Conservation (phyloP, 352 stramenopile genomes). For the Globisporangium solare region DNA sequence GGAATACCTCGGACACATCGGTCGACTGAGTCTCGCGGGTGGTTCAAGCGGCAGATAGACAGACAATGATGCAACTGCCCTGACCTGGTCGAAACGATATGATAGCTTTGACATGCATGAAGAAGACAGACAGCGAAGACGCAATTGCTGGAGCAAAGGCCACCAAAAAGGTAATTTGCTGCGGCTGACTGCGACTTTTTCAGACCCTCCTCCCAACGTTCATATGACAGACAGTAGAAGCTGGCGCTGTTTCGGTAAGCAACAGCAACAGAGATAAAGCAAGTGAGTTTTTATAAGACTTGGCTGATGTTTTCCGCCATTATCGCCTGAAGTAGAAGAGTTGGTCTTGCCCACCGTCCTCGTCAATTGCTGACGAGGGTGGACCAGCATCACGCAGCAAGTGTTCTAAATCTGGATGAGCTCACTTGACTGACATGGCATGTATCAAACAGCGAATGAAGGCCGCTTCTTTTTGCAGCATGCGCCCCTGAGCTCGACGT, state of each 20-base stretch:
- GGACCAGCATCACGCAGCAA: too few relatives aligned
- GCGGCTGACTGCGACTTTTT: not conserved
- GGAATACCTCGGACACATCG: conserved; percentile 94
- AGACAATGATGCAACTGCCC: conserved; percentile 28
- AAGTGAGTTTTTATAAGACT: not conserved
- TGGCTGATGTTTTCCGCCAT: not conserved
- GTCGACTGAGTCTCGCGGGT: conserved; percentile 56
- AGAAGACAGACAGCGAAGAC: not conserved
- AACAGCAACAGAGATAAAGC: not conserved
- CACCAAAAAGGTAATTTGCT: not conserved
- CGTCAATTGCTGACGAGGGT: not conserved
- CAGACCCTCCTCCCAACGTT: too few relatives aligned
- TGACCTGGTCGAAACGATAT: conserved; percentile 8
- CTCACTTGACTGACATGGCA: too few relatives aligned
- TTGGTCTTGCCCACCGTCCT: not conserved
- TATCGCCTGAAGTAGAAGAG: not conserved
- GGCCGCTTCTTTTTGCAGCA: too few relatives aligned
- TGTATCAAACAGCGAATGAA: too few relatives aligned
- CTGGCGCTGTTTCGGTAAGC: not conserved
- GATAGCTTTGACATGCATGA: conserved; percentile 5
- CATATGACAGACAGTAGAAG: not conserved
- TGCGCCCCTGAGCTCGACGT: too few relatives aligned
- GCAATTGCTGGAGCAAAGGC: not conserved
- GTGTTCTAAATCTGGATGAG: too few relatives aligned
- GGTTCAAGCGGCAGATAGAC: conserved; percentile 54